Conservation (phyloP, 177 flowering plant species). For the Tripterygium wilfordii region DNA sequence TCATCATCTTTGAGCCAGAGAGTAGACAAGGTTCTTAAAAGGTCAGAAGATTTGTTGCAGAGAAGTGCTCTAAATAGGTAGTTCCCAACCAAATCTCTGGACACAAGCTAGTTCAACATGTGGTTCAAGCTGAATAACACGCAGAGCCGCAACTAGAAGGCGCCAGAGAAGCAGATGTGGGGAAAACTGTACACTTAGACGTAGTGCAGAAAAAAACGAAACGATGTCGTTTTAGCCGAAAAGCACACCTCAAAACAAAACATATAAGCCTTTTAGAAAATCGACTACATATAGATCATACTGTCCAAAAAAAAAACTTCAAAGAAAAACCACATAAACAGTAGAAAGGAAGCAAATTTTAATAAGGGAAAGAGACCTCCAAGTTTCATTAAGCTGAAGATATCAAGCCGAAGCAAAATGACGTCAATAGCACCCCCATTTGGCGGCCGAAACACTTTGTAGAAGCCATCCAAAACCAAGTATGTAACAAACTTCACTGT, state of each 20-base stretch:
- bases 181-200: too few relatives aligned
- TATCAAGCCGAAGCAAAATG: slow-evolving; percentile 18
- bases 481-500: slow-evolving; percentile 23
- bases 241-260: slow-evolving; percentile 39
- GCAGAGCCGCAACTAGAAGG: slow-evolving; percentile 16
- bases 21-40: neutral
- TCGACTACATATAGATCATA: too few relatives aligned
- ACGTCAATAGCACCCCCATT: slow-evolving; percentile 26
- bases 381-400: slow-evolving; percentile 21
- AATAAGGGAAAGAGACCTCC: slow-evolving; percentile 28
- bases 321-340: slow-evolving; percentile 3
- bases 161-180: slow-evolving; percentile 23
- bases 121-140: slow-evolving; percentile 12
- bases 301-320: slow-evolving; percentile 9
- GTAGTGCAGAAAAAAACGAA: too few relatives aligned
- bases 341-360: slow-evolving; percentile 6
- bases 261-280: slow-evolving; percentile 21
- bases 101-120: slow-evolving; percentile 8
- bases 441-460: slow-evolving; percentile 23
- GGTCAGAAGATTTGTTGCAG: slow-evolving; percentile 18
- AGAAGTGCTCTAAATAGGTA: slow-evolving; percentile 5
- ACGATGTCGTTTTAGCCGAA: slow-evolving; percentile 24
- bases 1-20: too few relatives aligned
- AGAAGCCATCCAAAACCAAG: slow-evolving; percentile 30
- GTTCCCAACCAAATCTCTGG: slow-evolving; percentile 7